Evolutionary conservation across 2,329 filamentous ascomycete species (phyloP), one percentile per base, ranked within the genome.

Genomic region (Pseudohalonectria lignicola): DNA sequence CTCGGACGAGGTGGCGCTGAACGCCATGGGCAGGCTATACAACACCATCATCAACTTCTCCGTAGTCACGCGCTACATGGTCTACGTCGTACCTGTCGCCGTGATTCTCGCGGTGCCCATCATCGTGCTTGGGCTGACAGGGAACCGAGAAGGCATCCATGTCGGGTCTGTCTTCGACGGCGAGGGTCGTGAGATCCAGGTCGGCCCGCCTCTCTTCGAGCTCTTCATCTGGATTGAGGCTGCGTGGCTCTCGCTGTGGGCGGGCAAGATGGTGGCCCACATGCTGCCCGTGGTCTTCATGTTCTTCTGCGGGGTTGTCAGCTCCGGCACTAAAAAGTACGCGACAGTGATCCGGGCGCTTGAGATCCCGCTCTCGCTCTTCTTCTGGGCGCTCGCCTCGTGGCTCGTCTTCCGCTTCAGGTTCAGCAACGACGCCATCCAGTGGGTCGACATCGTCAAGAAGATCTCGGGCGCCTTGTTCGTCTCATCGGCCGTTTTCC

Each of bases 161-260:
- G n/a, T n/a, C n/a, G n/a, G n/a, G n/a, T n/a, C n/a, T n/a, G n/a
- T n/a, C n/a, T 15, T 10, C 3, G 19, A 6, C n/a, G 32, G 21
- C 2, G 18, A 31, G 3, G 28, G 21, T 11, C 23, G 23, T 8
- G 47, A 45, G 31, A 47, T 34, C 28, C 48, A 48, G 11, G n/a
- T n/a, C n/a, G 69, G 67, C 1, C 66, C 73, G 8, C 62, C 66
- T 4, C 63, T 82, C 9, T 74, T 79, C 49, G 57, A 69, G 35
- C 64, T 85, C 34, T 82, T 82, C 49, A 61, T 80, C 34, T 82
- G 79, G 80, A 69, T 84, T 47, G 74, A 82, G 51, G 65, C 80
- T 37, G 66, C 79, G 26, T 85, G 80, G 80, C 57, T 79, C 29
- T 67, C 70, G 8, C 65, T 83, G 10, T 85, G 80, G 80, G 62